Evolutionary conservation across 179 eudicot genomes (phyloP), one percentile per base, ranked within the genome.

Genomic region (Spergularia azorica): DNA sequence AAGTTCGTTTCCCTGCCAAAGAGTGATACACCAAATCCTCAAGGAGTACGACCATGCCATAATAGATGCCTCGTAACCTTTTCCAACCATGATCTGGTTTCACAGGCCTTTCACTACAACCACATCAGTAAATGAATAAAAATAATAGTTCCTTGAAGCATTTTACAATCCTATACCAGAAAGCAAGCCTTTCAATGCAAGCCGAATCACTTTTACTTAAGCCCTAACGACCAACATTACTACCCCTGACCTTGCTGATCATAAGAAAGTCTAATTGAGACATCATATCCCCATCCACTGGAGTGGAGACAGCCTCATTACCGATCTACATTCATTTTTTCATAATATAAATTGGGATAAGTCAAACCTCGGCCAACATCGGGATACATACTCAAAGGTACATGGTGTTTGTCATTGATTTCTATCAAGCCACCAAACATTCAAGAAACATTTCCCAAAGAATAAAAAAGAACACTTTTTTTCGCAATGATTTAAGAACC

Each of bases 51-150:
- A 8, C 11, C 46, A 56, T 56, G 38, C 46, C 26, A 72, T 36
- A 67, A 3, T 5, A 68, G 61, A 11, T 46, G 12, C n/a, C 54
- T 48, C 41, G 17, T 17, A 36, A 14, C 36, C 32, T 20, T 15
- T 68, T 68, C 43, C 36, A 16, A 9, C 59, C 9, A 62, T 9
- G 20, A 46, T 56, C 38, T 58, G 18, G 66, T 59, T 68, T 32
- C 77, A 58, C 39, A 39, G 12, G 32, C 56, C 56, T 16, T 54
- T 6, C 12, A 51, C 16, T 67, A 16, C 54, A 46, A 38, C 64
- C 62, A 26, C 32, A 26, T 74, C 59, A 71, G 50, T 56, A 78
- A 66, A 32, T 64, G 74, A 66, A 15, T 48, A 50, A 74, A 50
- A 11, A 21, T 18, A 21, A 36, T n/a, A 4, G 16, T 13, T 9